phyloP scores from a whole-genome alignment of 768 basidiomycete genomes.

The Cantharellus cinnabarinus region DNA sequence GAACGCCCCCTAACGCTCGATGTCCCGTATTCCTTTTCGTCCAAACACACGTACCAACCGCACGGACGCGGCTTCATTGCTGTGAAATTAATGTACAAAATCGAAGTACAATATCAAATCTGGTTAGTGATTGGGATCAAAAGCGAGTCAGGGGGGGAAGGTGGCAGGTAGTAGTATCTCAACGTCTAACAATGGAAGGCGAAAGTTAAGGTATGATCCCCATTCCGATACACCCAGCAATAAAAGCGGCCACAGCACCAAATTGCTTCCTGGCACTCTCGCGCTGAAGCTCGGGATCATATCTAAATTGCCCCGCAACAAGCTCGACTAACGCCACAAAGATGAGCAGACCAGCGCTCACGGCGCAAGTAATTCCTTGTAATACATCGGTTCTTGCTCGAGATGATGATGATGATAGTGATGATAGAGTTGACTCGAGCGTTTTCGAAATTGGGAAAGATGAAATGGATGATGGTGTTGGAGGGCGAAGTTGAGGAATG shows the following conservation, averaged over 20 bases:
- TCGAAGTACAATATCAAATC: too few relatives aligned
- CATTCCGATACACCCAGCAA: conserved; percentile 45
- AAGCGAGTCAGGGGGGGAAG: too few relatives aligned
- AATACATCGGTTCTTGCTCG: not conserved
- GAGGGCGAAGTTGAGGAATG: conserved; percentile 17
- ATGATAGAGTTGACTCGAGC: not conserved
- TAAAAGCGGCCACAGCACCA: conserved; percentile 37
- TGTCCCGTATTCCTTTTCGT: too few relatives aligned
- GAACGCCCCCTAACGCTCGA: too few relatives aligned
- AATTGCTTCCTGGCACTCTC: conserved; percentile 20
- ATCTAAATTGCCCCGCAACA: conserved; percentile 71
- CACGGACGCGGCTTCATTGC: too few relatives aligned
- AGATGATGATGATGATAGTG: not conserved
- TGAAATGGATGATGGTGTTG: conserved; percentile 10
- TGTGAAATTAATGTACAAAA: too few relatives aligned
- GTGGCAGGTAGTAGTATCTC: too few relatives aligned
- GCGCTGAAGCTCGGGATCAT: conserved; percentile 30
- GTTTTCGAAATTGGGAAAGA: not conserved
- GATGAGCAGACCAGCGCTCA: conserved; percentile 67
- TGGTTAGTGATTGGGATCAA: too few relatives aligned
- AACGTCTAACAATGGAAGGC: too few relatives aligned
- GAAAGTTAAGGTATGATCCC: conserved; percentile 6
- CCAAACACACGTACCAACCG: too few relatives aligned
- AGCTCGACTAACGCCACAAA: conserved; percentile 74
- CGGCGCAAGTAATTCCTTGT: conserved; percentile 61